Conservation (phyloP, 2,329 filamentous ascomycete genomes). For the Chrysoporthe puriensis region DNA sequence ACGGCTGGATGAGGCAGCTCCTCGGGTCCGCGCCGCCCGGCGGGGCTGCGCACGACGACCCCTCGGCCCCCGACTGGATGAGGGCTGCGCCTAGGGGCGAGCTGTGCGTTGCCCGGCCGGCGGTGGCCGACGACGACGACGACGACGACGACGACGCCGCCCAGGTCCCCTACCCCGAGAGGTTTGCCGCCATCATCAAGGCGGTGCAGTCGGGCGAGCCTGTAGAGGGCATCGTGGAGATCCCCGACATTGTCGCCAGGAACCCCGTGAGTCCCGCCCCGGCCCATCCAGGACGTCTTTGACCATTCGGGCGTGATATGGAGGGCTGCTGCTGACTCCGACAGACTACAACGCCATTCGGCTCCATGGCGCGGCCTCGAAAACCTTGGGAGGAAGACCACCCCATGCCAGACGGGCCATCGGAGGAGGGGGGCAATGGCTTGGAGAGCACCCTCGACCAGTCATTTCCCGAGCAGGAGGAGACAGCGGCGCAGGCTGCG, state of each 20-base stretch:
- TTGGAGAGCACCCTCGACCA: conserved; percentile 17
- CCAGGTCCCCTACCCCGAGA: conserved; percentile 68
- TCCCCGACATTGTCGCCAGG: conserved; percentile 77
- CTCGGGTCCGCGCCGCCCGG: not conserved
- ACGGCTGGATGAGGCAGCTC: conserved; percentile 19
- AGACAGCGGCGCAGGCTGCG: not conserved
- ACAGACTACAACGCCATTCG: conserved; percentile 53
- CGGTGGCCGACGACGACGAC: conserved; percentile 29
- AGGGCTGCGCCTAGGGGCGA: conserved; percentile 52
- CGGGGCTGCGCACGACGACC: conserved; percentile 10
- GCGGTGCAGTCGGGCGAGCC: conserved; percentile 81
- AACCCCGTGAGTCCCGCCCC: conserved; percentile 60
- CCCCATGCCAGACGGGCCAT: conserved; percentile 7
- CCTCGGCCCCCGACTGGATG: conserved; percentile 47
- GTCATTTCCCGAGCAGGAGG: conserved; percentile 39
- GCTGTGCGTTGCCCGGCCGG: conserved; percentile 48
- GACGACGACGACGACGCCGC: conserved; percentile 21
- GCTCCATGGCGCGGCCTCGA: conserved; percentile 50
- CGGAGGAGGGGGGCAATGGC: conserved; percentile 11
- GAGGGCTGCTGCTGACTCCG: conserved; percentile 6
- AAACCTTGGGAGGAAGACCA: conserved; percentile 79
- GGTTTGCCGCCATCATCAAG: conserved; percentile 84
- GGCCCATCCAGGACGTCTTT: not conserved
- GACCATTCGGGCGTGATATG: not conserved
- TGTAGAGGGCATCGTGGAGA: conserved; percentile 85